These are phyloP conservation scores for Secale cereale DNA, from an alignment of 176 grass and related monocot species.

Conservation along the genomic window DNA sequence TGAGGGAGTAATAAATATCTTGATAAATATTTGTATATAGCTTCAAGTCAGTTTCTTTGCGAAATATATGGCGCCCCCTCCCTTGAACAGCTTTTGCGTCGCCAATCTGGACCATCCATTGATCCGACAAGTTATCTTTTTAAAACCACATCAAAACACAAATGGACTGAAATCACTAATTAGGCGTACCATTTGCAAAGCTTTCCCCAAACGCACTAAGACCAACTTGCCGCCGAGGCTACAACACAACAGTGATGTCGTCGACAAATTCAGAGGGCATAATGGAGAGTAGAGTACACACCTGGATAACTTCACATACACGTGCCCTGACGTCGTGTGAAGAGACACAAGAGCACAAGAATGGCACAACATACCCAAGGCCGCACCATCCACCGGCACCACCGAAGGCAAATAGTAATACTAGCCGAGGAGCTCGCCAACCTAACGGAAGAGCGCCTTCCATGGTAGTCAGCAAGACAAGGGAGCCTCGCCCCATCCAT, in stretches of 20 bases:
- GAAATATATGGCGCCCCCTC: no score
- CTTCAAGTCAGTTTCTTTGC: no score
- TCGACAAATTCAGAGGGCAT: no score
- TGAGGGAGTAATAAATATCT: neutral
- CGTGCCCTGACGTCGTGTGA: neutral
- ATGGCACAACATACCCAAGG: neutral
- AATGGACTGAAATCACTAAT: no score
- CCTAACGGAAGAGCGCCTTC: neutral
- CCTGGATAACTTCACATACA: neutral
- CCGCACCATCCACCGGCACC: neutral
- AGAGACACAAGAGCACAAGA: neutral
- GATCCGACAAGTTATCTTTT: no score
- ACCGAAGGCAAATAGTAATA: neutral
- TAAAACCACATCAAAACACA: no score
- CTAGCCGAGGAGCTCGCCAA: neutral
- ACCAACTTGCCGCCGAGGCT: no score
- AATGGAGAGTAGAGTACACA: neutral
- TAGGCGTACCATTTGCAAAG: no score
- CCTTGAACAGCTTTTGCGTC: no score
- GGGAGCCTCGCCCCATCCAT: neutral
- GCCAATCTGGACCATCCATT: no score
- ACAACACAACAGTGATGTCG: no score
- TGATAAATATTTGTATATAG: neutral
- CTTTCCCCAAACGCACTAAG: no score
- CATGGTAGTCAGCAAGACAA: neutral